These are phyloP conservation scores for Alnus glutinosa DNA, from an alignment of 306 rosid genomes.

Conservation along the genomic window DNA sequence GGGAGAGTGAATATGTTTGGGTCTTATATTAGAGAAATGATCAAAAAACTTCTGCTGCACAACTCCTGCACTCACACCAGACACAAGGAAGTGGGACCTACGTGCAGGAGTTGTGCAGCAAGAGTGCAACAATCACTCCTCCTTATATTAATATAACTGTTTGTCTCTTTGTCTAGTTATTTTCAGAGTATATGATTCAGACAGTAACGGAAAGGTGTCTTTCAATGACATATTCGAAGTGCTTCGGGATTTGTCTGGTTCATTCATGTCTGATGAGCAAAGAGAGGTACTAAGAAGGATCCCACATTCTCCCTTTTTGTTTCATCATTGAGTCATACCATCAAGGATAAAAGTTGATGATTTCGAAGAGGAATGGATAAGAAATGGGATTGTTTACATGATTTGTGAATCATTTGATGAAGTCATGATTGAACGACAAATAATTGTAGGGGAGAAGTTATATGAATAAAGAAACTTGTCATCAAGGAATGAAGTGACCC, in stretches of 20 bases:
- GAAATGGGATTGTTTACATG: neutral
- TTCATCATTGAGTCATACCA: constrained; percentile 4
- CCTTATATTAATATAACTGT: neutral
- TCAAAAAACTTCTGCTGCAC: no score
- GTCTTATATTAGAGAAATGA: neutral
- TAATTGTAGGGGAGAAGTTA: neutral
- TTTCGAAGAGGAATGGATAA: constrained; percentile 2
- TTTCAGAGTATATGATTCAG: constrained; percentile 83
- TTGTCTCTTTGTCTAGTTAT: constrained; percentile 51
- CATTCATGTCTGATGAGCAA: constrained; percentile 81
- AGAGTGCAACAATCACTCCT: no score
- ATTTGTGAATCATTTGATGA: neutral
- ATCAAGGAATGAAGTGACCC: neutral
- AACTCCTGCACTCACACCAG: no score
- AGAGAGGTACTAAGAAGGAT: constrained; percentile 72
- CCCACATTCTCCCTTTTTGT: constrained; percentile 7
- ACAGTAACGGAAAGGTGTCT: constrained; percentile 74
- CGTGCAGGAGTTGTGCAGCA: no score
- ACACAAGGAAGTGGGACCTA: no score
- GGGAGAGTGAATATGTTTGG: constrained; percentile 10
- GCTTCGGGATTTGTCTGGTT: constrained; percentile 77
- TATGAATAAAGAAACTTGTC: neutral
- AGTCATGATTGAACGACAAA: neutral
- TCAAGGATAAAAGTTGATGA: neutral
- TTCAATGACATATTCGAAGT: constrained; percentile 75